A percentile compares a stretch with the other conserved stretches of the same genome.
Evolutionary conservation across 176 grass and related monocot species (phyloP).

Genomic region (Neostapfia colusana): DNA sequence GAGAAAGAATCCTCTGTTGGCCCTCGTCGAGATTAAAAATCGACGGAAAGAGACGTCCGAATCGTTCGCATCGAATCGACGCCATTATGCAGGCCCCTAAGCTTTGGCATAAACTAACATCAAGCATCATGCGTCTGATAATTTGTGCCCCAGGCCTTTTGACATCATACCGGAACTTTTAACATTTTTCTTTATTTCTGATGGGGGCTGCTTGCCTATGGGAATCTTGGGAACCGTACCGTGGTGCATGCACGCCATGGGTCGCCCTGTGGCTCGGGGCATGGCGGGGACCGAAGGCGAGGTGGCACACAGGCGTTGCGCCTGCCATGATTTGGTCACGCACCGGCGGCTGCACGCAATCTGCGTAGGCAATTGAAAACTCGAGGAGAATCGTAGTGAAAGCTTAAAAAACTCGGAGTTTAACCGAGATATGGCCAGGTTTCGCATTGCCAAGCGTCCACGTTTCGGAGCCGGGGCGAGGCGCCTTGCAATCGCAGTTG

Average conservation of each 20-base stretch:
- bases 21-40: background rate
- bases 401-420: background rate
- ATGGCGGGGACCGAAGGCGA: background rate
- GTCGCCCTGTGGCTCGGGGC: background rate
- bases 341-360: background rate
- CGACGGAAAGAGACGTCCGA: background rate
- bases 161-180: background rate
- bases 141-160: conserved; percentile 10
- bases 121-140: background rate
- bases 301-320: background rate
- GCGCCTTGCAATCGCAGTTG: background rate
- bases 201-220: background rate
- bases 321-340: background rate
- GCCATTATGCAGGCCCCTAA: background rate
- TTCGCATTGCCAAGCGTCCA: background rate
- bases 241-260: conserved; percentile 27
- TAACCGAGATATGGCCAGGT: background rate
- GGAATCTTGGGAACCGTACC: conserved; percentile 4
- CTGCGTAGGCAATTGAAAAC: background rate
- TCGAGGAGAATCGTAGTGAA: background rate
- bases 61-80: conserved; percentile 10
- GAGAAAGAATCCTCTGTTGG: background rate
- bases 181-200: background rate
- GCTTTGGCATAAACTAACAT: conserved; percentile 14
- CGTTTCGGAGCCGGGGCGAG: background rate